Base-by-base conservation (phyloP, 441 rosid species). In the Populus hybrid region DNA sequence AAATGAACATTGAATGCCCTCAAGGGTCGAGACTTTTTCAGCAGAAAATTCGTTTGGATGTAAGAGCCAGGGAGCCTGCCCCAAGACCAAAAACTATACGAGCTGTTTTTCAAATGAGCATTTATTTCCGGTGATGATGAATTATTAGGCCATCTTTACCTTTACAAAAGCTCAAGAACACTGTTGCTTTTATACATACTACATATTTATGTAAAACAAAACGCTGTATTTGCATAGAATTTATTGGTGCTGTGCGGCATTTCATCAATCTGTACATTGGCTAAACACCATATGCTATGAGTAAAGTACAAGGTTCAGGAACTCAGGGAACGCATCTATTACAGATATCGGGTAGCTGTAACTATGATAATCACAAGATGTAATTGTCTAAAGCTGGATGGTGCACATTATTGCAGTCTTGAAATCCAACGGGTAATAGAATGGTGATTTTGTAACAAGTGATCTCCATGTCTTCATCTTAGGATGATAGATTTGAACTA, bases 391-490 rank as follows among this genome's bases (percentile, higher is more conserved):
- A 75, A 92, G 67, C 69, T 65, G 86, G 80, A 94, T 80, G 77
- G 93, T 83, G 89, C 97, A 91, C 90, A 87, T 87, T 67, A 90
- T 90, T 26, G 92, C 89, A 42, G 88, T 85, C 57, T 84, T 82
- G 80, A 90, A 89, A 86, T 93, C 94, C 76, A 94, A 82, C 6
- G 86, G 88, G 53, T 75, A 61, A 70, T 70, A 70, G 9, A 87
- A 85, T 72, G 97, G 97, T 12, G 87, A 87, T 85, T 86, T 93
- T 65, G 91, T 53, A 50, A 81, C 24, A 11, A 89, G 67, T 14
- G 81, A 85, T 79, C 97, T 88, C 98, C 97, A 94, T 38, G 90
- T 88, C 85, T 84, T 93, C 87, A 80, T 88, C 84, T 75, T 83
- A 0, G 97, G 95, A 82, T 91, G 82, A 81, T 94, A 94, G 66